Base-by-base conservation (phyloP, 805 yeast genomes). In the Wickerhamiella australiensis region DNA sequence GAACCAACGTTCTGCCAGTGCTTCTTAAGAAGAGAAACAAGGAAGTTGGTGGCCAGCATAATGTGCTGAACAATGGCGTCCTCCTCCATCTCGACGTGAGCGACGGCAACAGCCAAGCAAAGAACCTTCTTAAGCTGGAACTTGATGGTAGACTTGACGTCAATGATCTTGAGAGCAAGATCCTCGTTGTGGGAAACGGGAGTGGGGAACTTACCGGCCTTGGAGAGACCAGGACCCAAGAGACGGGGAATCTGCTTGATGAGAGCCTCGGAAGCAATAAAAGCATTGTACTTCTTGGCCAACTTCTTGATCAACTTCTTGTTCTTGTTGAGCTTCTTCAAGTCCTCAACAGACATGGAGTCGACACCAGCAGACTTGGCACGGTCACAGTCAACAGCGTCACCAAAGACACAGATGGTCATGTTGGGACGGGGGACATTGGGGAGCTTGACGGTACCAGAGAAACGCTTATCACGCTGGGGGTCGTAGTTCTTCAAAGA, bases 1-100 rank as follows among this genome's bases (percentile, higher is more conserved):
- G 98, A 92, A 68, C 98, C 98, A 71, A 92, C 96, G 77, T 92
- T 92, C 82, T 92, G 99, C 99, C 99, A 92, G 95, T 92, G 86
- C 90, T 92, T 92, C 95, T 92, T 92, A 74, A 92, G 81, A 75
- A 92, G 78, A 62, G 99, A 92, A 64, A 92, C 98, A 74, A 92
- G 84, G 82, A 92, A 92, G 95, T 92, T 92, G 64, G 94, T 79
- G 64, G 99, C 79, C 92, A 92, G 80, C 86, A 92, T 80, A 78
- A 92, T 86, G 77, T 92, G 98, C 82, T 90, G 85, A 67, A 84
- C 94, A 69, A 92, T 77, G 65, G 79, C 78, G 65, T 87, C 96
- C 79, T 90, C 92, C 68, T 84, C 94, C 98, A 92, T 92, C 76
- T 88, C 98, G 67, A 92, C 96, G 92, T 92, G 80, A 76, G 96